Evolutionary conservation across 2,329 filamentous ascomycete species (phyloP), one percentile per base, ranked within the genome.

Genomic region (Gnomoniopsis smithogilvyi): DNA sequence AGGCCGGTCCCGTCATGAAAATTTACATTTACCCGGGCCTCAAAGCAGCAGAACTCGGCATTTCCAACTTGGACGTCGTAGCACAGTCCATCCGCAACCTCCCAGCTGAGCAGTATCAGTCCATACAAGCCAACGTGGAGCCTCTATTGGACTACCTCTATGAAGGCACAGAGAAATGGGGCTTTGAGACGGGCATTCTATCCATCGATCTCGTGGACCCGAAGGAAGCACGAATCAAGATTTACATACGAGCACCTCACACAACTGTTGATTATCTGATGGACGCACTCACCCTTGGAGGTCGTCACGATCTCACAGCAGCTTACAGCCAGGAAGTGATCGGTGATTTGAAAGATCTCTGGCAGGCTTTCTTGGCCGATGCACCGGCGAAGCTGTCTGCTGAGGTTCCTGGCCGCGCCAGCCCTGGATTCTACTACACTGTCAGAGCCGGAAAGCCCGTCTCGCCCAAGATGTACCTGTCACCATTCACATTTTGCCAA

Each of bases 361-460:
- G 66, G 66, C 63, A 62, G 17, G 62, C 63, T 10, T 67, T 67
- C 33, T 61, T 67, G 12, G 61, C 51, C 1, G 64, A 66, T 24
- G 63, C 64, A 2, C 64, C 66, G 1, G 63, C 62, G n/a, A 51
- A 41, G n/a, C 53, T 67, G 22, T 62, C 65, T 2, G 48, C 56
- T 1, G 65, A 63, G 10, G 62, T 60, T 1, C 62, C 63, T 1
- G 66, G 63, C 8, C 59, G 62, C 6, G 63, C 65, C 3, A 64
- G 63, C n/a, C 66, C 66, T 15, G 66, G 66, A 1, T 67, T 67
- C 49, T 67, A 67, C 36, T 67, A 64, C 41, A 67, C 65, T 11
- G 48, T 67, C 6, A 61, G 62, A n/a, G 60, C 58, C 6, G 65
- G 65, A 2, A 64, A 63, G 55, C 58, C 64, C 2, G 59, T 62